Evolutionary conservation across 2,329 filamentous ascomycete genomes (phyloP).

Genomic region (Amesomyces nigricolor): DNA sequence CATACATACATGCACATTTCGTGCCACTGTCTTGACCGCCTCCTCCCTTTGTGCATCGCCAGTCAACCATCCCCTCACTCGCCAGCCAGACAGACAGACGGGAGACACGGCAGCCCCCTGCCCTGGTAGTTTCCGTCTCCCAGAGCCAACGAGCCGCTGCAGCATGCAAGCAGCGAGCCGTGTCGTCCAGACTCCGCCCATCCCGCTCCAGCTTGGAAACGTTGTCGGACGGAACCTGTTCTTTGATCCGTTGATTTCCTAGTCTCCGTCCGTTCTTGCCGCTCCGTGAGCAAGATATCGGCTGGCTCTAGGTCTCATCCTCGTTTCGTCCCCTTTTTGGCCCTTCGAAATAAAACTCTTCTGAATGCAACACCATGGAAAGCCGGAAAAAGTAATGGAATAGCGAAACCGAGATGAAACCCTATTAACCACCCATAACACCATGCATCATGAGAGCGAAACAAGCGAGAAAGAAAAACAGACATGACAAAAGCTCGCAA

Average conservation of each 20-base stretch:
- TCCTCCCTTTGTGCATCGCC: neutral
- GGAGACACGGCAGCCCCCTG: neutral
- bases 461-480: neutral
- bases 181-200: neutral
- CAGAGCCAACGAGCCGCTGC: neutral
- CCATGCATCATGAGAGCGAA: constrained; percentile 6
- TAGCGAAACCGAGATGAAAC: neutral
- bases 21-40: neutral
- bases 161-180: neutral
- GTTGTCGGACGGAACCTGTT: neutral
- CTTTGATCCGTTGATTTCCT: constrained; percentile 1
- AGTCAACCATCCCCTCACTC: neutral
- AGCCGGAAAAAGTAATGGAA: neutral
- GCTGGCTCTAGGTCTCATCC: neutral
- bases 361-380: constrained; percentile 4
- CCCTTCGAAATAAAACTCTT: neutral
- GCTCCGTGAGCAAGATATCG: neutral
- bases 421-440: constrained; percentile 4
- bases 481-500: neutral
- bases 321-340: constrained; percentile 4
- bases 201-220: neutral
- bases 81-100: too few relatives aligned
- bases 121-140: neutral
- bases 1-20: neutral
- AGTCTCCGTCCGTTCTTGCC: neutral